Evolutionary conservation across 2,329 filamentous ascomycete genomes (phyloP), one percentile per base, ranked within the genome.

Genomic region (Dothistroma septosporum): DNA sequence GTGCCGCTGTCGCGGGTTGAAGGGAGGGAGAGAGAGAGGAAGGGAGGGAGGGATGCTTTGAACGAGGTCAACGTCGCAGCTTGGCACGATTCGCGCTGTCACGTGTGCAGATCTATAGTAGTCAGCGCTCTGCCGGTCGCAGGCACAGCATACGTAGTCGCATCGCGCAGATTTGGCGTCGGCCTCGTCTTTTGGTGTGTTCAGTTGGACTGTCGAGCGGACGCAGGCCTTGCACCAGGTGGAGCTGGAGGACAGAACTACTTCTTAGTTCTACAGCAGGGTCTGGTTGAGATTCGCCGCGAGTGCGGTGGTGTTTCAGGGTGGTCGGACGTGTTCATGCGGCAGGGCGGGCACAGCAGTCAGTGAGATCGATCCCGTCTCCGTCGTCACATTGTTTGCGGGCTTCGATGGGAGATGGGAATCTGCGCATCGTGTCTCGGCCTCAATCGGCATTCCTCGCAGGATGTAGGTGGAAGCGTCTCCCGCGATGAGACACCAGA

Each of bases 381-480:
- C 48, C 46, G 21, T 53, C 19, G 50, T 55, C 63, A 62, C 62
- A 67, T 66, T 65, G 67, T 68, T 74, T 31, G 44, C 28, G 8
- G 44, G 9, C 22, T 22, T 54, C 50, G 53, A 63, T 65, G 59
- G 59, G 72, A 80, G 72, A 80, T 81, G 79, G 79, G 78, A 64
- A 73, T 78, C 69, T 81, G 79, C 72, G 73, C 76, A 56, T 81
- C 79, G 56, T 81, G 79, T 69, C 76, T 81, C 55, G 78, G 78
- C 67, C 72, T 75, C 52, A 73, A 75, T 61, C 75, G 77, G 64
- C 74, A 74, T 68, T 68, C 76, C 66, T 78, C 78, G 58, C 75
- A 77, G 56, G 77, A 79, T 61, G 79, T 80, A 62, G 72, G 77
- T 60, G 21, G 32, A 22, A 21, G 12, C 16, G 32, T 41, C 56